Base-by-base conservation (phyloP, 202 grass and related monocot genomes). In the Carex sylvatica region DNA sequence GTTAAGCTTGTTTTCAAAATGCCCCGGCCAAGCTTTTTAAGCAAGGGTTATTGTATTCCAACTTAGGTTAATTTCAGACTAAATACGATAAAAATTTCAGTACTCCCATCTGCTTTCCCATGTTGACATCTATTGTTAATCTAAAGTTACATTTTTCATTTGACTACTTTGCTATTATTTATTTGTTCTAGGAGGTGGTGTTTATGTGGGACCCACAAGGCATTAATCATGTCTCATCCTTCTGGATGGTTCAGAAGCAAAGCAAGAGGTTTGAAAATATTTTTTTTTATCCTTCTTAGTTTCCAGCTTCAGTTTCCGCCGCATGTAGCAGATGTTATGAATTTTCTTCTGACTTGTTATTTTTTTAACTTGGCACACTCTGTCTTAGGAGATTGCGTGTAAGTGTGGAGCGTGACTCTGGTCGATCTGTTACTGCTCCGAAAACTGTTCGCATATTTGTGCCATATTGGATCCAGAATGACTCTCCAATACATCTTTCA, bases 391-490 rank as follows among this genome's bases (percentile, higher is more conserved):
- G 89, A 81, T 67, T 98, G 72, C 86, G 96, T 80, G 85, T 98
- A 58, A 98, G 96, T 89, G 91, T 98, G 84, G 96, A 98, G 88
- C 92, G 84, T 86, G 96, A 98, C 51, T 60, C 90, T 9, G 96
- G 96, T 63, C 91, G 92, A 87, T 95, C 89, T 90, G 89, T 92
- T 87, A 89, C 89, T 51, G 89, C 96, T 83, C 89, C 89, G 12
- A 98, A 98, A 84, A 91, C 92, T 4, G 68, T 98, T 68, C 92
- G 96, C 85, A 88, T 98, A 63, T 98, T 98, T 88, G 96, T 95
- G 65, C 92, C 96, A 78, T 98, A 98, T 74, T 98, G 96, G 96
- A 98, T 98, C 65, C 91, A 93, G 84, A 98, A 98, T 81, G 80
- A 86, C 89, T 95, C 92, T 78, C 71, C 87, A 63, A 53, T 95